These are phyloP conservation scores for Podospora didyma DNA, from an alignment of 495 filamentous ascomycete genomes.

Conservation along the genomic window DNA sequence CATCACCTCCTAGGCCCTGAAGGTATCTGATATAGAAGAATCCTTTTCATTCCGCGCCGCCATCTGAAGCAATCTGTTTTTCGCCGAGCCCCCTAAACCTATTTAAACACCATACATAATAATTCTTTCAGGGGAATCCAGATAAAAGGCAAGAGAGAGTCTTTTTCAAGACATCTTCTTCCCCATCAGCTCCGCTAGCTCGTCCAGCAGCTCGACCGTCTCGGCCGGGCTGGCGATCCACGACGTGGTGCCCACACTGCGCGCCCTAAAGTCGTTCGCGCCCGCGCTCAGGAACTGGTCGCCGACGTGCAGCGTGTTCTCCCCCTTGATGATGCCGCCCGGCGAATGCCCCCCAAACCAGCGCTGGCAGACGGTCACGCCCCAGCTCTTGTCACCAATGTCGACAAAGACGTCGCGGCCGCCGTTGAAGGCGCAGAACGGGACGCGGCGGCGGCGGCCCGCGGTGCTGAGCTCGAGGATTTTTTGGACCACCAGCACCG, in stretches of 20 bases:
- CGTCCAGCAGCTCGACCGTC: slow-evolving; percentile 83
- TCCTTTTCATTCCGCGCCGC: no score
- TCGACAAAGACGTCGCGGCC: slow-evolving; percentile 98
- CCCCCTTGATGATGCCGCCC: slow-evolving; percentile 37
- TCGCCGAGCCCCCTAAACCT: background rate
- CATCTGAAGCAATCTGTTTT: no score
- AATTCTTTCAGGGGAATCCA: no score
- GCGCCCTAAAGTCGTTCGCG: slow-evolving; percentile 92
- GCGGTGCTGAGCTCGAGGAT: slow-evolving; percentile 72
- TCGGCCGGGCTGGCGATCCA: slow-evolving; percentile 94
- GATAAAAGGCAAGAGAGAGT: no score
- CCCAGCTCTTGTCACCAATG: slow-evolving; percentile 96
- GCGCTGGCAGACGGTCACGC: slow-evolving; percentile 85
- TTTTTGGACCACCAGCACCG: slow-evolving; percentile 89
- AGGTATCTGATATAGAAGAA: no score
- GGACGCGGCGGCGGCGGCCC: slow-evolving; percentile 50
- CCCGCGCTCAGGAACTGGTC: slow-evolving; percentile 96
- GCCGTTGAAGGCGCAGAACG: slow-evolving; percentile 98
- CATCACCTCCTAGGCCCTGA: no score
- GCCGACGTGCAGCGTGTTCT: slow-evolving; percentile 75
- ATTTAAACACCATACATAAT: no score
- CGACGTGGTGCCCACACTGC: slow-evolving; percentile 59
- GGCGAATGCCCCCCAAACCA: slow-evolving; percentile 73
- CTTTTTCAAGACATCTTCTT: slow-evolving; percentile 39
- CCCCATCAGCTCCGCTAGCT: slow-evolving; percentile 58